phyloP scores from a whole-genome alignment of 805 yeast species.

The Komagataella pastoris region DNA sequence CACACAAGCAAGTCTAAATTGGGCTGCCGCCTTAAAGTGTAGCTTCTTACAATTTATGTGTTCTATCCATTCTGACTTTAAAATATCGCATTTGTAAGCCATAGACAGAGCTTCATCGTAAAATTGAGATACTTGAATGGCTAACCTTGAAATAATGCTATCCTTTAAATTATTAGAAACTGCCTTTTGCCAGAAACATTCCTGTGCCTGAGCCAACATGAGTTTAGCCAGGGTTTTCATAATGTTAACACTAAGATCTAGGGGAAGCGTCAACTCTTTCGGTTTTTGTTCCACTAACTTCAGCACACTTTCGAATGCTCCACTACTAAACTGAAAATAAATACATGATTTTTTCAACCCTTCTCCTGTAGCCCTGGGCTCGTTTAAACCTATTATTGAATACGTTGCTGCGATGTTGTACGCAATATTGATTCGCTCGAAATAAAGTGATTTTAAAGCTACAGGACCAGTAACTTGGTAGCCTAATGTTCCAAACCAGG shows the following conservation, averaged over 20 bases:
- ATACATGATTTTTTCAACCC: conserved; percentile 51
- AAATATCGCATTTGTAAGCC: conserved; percentile 24
- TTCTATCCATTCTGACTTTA: conserved; percentile 43
- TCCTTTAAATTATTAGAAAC: conserved; percentile 35
- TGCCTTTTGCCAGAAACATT: conserved; percentile 72
- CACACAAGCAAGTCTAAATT: conserved; percentile 43
- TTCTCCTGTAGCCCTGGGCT: conserved; percentile 30
- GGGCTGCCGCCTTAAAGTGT: conserved; percentile 65
- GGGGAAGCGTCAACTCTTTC: conserved; percentile 12
- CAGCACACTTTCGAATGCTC: conserved; percentile 34
- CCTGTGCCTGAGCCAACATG: conserved; percentile 80
- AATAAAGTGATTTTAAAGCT: conserved; percentile 30
- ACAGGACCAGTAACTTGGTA: conserved; percentile 36
- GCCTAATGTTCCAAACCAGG: conserved; percentile 66
- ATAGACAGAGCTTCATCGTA: conserved; percentile 33
- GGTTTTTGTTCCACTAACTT: conserved; percentile 6
- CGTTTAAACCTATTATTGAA: conserved; percentile 38
- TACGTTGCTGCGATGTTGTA: conserved; percentile 60
- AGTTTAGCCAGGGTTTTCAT: conserved; percentile 35
- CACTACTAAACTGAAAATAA: conserved; percentile 61
- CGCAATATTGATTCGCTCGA: conserved; percentile 49
- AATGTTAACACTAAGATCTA: conserved; percentile 38
- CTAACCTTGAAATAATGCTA: conserved; percentile 46
- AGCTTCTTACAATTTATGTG: conserved; percentile 42
- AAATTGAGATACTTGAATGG: conserved; percentile 46